These are phyloP conservation scores for Pythium angustatum DNA, from an alignment of 352 stramenopile species.

Conservation along the genomic window DNA sequence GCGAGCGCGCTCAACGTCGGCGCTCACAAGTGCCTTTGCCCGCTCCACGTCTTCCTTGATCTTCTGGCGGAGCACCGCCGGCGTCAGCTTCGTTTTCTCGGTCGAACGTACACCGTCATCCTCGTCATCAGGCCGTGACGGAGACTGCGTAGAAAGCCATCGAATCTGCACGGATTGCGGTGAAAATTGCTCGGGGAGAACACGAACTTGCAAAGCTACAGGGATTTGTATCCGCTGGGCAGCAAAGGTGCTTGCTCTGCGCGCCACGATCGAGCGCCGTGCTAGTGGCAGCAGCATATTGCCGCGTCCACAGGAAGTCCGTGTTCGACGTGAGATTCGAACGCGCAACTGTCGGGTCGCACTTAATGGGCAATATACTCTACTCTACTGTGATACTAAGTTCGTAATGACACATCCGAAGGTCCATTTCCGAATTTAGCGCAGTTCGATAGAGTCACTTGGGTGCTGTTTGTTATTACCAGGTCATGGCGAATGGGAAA, in stretches of 20 bases:
- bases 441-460: no score
- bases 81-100: conserved; percentile 26
- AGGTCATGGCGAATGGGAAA: no score
- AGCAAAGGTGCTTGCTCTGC: not conserved
- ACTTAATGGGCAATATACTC: conserved; percentile 10
- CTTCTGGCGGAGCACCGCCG: conserved; percentile 46
- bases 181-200: conserved; percentile 1
- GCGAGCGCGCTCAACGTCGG: conserved; percentile 40
- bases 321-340: conserved; percentile 19
- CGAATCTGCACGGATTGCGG: not conserved
- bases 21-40: conserved; percentile 42
- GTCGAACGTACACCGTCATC: conserved; percentile 13
- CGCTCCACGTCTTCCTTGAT: conserved; percentile 27
- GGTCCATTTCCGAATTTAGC: no score
- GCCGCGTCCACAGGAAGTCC: not conserved
- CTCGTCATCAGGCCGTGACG: conserved; percentile 25
- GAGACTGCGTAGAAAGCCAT: conserved; percentile 4
- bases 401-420: conserved; percentile 1
- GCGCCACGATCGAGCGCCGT: conserved; percentile 4
- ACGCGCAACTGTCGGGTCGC: not conserved
- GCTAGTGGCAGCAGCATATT: conserved; percentile 6
- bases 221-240: conserved; percentile 19
- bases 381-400: conserved; percentile 5
- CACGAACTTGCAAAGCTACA: not conserved
- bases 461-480: no score